Evolutionary conservation across 352 stramenopile species (phyloP), one percentile per base, ranked within the genome.

Genomic region (Globisporangium heterothallicum): DNA sequence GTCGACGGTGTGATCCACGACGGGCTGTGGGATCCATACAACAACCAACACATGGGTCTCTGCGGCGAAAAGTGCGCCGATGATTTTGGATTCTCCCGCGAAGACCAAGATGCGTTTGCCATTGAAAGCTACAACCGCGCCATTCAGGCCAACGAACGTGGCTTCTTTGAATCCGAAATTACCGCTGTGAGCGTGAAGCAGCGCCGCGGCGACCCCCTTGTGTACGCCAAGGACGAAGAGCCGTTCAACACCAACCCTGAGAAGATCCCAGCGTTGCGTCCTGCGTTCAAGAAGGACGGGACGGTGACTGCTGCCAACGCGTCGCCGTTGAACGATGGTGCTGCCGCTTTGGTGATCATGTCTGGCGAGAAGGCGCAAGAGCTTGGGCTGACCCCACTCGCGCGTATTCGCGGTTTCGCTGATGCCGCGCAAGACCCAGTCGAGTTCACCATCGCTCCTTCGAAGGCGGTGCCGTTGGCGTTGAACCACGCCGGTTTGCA

Each of bases 251-350:
- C 95, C 6, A 92, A 97, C 36, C 59, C 89, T 2, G 86, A 97
- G 22, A 98, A 98, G 69, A 84, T 99, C 56, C 63, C 77, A 26
- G 82, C 63, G 42, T 59, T 98, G 9, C 84, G 83, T 42, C 70
- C 96, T 34, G 96, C 94, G 9, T 99, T 99, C 70, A 89, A 97
- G 66, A 95, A 96, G 59, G 81, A 97, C 61, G 95, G 94, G 30
- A 98, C 88, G 1, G 92, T 99, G 38, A 99, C 97, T 10, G 96
- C 97, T 9, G 96, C 88, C 2, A 99, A 99, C 68, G 90, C 97
- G n/a, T 96, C 88, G 47, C 86, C 88, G 4, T 66, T 99, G 32
- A 99, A 98, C 68, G 97, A 99, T 56, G 97, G 97, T 22, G 97
- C 96, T 1, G 86, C 95, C 27, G 87, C 96, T 8, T 73, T 99